Evolutionary conservation across 2,329 filamentous ascomycete genomes (phyloP).

Genomic region (Berkeleyomyces basicola): DNA sequence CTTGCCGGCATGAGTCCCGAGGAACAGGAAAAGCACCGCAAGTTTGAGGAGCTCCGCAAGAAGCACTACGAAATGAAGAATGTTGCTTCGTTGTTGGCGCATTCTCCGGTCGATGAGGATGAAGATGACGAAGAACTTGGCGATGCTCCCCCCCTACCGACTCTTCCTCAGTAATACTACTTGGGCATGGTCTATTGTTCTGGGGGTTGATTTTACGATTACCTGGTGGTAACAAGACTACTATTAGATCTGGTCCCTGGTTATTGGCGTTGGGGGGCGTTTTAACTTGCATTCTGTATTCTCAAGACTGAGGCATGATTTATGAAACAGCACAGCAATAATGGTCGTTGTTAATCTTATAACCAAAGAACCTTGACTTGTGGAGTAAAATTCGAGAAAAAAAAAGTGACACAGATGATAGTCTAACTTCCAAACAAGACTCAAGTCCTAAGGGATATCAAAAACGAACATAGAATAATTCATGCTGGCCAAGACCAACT

Average conservation of each 20-base stretch:
- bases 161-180: constrained; percentile 21
- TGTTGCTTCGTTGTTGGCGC: constrained; percentile 72
- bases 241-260: neutral
- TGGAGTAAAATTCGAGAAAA: neutral
- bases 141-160: constrained; percentile 26
- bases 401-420: neutral
- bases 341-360: neutral
- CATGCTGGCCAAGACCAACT: constrained; percentile 11
- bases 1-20: constrained; percentile 43
- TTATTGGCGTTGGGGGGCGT: constrained; percentile 8
- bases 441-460: neutral
- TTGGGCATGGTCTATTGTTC: neutral
- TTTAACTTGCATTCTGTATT: constrained; percentile 6
- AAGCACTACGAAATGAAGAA: constrained; percentile 98
- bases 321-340: neutral
- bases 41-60: constrained; percentile 84
- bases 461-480: neutral
- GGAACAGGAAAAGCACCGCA: constrained; percentile 76
- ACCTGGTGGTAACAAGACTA: neutral
- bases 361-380: neutral
- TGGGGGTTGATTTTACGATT: neutral
- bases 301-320: neutral
- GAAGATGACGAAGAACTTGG: constrained; percentile 46
- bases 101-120: constrained; percentile 49
- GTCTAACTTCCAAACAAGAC: neutral